Evolutionary conservation across 805 yeast genomes (phyloP).

Genomic region (Metschnikowia continentalis): DNA sequence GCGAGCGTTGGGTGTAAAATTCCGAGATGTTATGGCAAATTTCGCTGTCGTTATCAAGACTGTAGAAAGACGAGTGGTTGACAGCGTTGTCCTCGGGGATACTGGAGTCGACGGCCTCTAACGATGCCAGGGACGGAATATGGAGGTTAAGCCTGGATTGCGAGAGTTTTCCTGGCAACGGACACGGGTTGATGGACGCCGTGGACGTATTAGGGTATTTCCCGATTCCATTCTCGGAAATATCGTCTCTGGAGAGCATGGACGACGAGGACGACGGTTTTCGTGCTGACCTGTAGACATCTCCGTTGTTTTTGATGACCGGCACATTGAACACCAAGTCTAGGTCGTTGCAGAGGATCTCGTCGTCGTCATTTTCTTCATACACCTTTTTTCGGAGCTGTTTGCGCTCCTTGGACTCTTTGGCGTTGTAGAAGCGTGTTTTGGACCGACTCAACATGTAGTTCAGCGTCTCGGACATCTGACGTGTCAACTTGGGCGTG

Average conservation of each 20-base stretch:
- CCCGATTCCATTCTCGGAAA: constrained; percentile 22
- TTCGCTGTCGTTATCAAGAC: constrained; percentile 27
- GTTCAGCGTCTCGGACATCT: constrained; percentile 13
- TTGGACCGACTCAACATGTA: constrained; percentile 30
- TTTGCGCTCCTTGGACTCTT: constrained; percentile 37
- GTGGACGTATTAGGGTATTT: constrained; percentile 21
- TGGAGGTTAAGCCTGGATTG: constrained; percentile 7
- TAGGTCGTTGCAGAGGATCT: constrained; percentile 33
- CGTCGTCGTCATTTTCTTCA: constrained; percentile 40
- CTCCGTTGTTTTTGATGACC: constrained; percentile 33
- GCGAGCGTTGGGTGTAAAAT: constrained; percentile 34
- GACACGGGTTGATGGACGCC: constrained; percentile 15
- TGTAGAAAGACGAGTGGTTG: constrained; percentile 7
- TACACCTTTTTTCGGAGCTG: constrained; percentile 35
- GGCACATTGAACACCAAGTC: constrained; percentile 44
- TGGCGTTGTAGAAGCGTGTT: constrained; percentile 29
- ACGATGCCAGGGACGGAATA: constrained; percentile 6
- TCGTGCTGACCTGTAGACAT: constrained; percentile 22
- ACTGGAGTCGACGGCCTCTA: background rate
- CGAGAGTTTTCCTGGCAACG: constrained; percentile 19
- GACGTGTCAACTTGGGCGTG: constrained; percentile 7
- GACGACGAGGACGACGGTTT: constrained; percentile 14
- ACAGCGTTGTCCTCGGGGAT: constrained; percentile 14
- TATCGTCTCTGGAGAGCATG: constrained; percentile 24
- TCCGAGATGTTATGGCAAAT: constrained; percentile 35